phyloP scores from a whole-genome alignment of 139 green algal species.

The Coelastrella sp. region DNA sequence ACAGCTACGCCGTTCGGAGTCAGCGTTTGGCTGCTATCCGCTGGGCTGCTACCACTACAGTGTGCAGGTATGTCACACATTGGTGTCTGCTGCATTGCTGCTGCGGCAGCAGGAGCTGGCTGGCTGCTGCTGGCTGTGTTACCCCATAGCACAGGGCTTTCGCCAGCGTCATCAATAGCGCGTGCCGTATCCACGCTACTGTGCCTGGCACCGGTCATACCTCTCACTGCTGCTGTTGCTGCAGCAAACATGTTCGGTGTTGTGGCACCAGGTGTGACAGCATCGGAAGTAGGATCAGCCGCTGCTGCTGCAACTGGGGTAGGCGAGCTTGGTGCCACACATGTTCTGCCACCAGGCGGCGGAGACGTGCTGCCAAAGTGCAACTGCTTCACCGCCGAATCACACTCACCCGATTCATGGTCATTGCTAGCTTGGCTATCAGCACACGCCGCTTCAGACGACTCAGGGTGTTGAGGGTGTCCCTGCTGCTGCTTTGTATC shows the following conservation, averaged over 20 bases:
- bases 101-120: background rate
- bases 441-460: too few relatives aligned
- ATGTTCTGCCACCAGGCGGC: background rate
- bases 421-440: background rate
- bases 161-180: background rate
- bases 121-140: background rate
- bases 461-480: background rate
- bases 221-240: background rate
- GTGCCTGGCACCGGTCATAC: background rate
- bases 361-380: constrained; percentile 11
- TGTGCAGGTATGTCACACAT: background rate
- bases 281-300: background rate
- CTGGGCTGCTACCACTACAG: background rate
- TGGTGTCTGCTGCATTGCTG: background rate
- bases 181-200: background rate
- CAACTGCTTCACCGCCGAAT: constrained; percentile 18
- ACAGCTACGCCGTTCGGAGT: too few relatives aligned
- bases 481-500: background rate
- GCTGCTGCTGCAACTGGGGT: background rate
- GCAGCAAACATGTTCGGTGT: constrained; percentile 12
- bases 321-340: background rate
- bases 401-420: background rate
- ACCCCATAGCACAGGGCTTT: constrained; percentile 16
- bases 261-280: background rate
- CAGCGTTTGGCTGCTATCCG: constrained; percentile 7